Base-by-base conservation (phyloP, 1,284 basidiomycete species). In the Pseudozyma tsukubaensis region DNA sequence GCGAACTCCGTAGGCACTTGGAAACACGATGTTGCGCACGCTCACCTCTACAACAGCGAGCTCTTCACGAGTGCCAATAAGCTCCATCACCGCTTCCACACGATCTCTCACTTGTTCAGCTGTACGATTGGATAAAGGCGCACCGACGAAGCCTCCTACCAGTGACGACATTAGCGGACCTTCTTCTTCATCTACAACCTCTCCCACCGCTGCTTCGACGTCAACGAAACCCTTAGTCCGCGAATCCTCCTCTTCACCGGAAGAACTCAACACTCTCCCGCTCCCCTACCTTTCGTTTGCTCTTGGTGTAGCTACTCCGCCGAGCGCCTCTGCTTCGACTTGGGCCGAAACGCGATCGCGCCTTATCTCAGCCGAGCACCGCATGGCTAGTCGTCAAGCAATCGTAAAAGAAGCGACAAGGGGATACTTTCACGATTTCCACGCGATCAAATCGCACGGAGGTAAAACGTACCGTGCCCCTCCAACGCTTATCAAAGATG, bases 401-500 rank as follows among this genome's bases (percentile, higher is more conserved):
- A 79, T 82, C 70, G 89, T 97, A 58, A 91, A 93, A 79, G 90
- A 95, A 86, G 92, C 91, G 0, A 89, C 90, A 14, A 91, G 91
- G 78, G 94, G 94, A 0, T 97, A 98, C 85, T 98, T 94, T 80
- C 89, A 92, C 74, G 96, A 98, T 82, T 88, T 92, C 61, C 93
- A 94, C 80, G 90, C 91, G 76, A 91, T 93, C 16, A 87, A 91
- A 55, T 89, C 89, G 43, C 89, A 94, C 77, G 94, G 94, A 9
- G 96, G 96, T 19, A 99, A 99, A 87, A 92, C 92, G 11, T 99
- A 94, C 94, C 89, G 95, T 58, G 94, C 93, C 13, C 95, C 95
- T 0, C 89, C 88, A 24, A 92, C 93, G 12, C 88, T 97, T 70
- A 94, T 98, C 77, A 67, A 68, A 11, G 48, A 73, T n/a, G 81